Evolutionary conservation across 2,329 filamentous ascomycete genomes (phyloP), one percentile per base, ranked within the genome.

Genomic region (Graphilbum sp.): DNA sequence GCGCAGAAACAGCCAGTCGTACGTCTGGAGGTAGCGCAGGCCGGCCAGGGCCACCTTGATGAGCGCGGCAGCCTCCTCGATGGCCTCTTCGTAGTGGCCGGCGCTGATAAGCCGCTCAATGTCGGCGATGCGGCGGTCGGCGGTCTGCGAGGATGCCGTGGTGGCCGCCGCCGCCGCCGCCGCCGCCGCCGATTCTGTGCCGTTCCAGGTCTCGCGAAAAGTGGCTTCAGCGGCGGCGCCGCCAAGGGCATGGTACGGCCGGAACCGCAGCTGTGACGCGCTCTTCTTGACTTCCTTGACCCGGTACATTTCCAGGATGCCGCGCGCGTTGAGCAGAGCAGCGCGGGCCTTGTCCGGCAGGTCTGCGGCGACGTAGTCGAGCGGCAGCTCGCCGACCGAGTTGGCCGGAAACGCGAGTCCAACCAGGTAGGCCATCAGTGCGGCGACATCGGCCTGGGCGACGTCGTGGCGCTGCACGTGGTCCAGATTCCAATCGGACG

Each of bases 1-100:
- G 43, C 90, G 72, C 27, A 98, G 62, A 59, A 98, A 98, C 3
- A 98, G 67, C 90, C 90, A 98, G 60, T 98, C 90, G 51, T 98
- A 98, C 0, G 87, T 98, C 57, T 98, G 90, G 20, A 98, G 68
- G 54, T 98, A 98, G 36, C 90, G 74, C 43, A 98, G 63, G 8
- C 90, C 90, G 43, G 85, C 72, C 1, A 98, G 67, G 2, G 75
- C 79, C 36, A 83, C 61, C 42, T 79, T 70, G 43, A 96, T 81
- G 13, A 98, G 65, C 21, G 75, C 71, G 32, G 80, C 75, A 2
- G 83, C 85, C 49, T 82, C 72, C 41, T 74, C 64, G 48, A 96
- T 94, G 2, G 88, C 84, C 47, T 83, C 72, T 40, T 88, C 75
- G 45, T 77, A 76, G 34, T 71, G 64, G 8, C 71, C 75, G 10